Base-by-base conservation (phyloP, 768 basidiomycete genomes). In the Kwoniella heveanensis region DNA sequence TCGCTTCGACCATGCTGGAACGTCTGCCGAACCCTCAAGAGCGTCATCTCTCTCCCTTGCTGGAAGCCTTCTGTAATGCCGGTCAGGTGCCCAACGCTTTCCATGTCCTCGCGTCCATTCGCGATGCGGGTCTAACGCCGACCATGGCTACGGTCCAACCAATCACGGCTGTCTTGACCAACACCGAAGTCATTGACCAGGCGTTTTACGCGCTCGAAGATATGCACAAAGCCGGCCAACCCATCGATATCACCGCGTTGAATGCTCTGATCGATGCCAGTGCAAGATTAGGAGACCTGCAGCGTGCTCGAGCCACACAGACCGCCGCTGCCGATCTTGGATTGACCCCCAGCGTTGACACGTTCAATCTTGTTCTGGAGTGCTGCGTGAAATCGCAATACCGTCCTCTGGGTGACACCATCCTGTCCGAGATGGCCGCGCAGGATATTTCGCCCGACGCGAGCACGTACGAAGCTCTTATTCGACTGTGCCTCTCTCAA, bases 271-370 rank as follows among this genome's bases (percentile, higher is more conserved):
- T 92, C 54, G 83, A 84, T 57, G 90, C 90, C 0, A 84, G 86
- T 1, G 81, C 88, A 51, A 71, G 77, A 24, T 80, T 87, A 2
- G 83, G 83, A 15, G 90, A 92, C 76, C 80, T 93, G 8, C 87
- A 88, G 63, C 88, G 90, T 27, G 90, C 89, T 0, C 79, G 93
- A 32, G 88, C 88, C 3, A 85, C 87, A n/a, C 91, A 90, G 82
- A 86, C 86, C 64, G 84, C 84, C 21, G 83, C 86, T 26, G 50
- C 81, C 0, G 85, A 86, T 27, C 85, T 89, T 53, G 82, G 80
- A 22, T 80, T 87, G 67, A 75, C 72, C 24, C 88, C 90, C 22
- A 83, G 86, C 62, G 77, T 86, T 50, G 83, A 85, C 30, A 88
- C 88, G 0, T 92, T 85, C 83, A 88, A 92, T 72, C 55, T 83